A percentile compares a stretch with the other conserved stretches of the same genome.
Evolutionary conservation across 192 early-diverging fungal genomes (phyloP).

Genomic region (Funneliformis mosseae): DNA sequence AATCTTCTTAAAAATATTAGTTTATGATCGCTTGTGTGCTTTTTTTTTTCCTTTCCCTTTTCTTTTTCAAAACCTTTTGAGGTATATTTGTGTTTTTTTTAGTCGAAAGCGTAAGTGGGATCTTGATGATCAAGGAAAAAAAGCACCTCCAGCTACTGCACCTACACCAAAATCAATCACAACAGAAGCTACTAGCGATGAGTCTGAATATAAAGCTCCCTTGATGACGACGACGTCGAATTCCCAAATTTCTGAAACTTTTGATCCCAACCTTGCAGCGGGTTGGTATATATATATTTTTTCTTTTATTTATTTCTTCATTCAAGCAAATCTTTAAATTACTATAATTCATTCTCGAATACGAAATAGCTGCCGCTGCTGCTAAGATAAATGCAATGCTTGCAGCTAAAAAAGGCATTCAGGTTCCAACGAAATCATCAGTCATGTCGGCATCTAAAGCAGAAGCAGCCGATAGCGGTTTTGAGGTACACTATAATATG

Average conservation of each 20-base stretch:
- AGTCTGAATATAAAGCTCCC: neutral
- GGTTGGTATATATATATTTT: slow-evolving; percentile 1
- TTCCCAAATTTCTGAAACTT: neutral
- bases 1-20: neutral
- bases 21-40: neutral
- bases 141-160: slow-evolving; percentile 23
- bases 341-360: neutral
- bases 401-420: slow-evolving; percentile 55
- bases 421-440: slow-evolving; percentile 30
- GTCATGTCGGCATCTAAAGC: slow-evolving; percentile 5
- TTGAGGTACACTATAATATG: slow-evolving; percentile 9
- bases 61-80: neutral
- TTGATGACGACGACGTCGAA: neutral
- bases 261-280: slow-evolving; percentile 26
- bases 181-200: slow-evolving; percentile 11
- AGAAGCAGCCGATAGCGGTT: neutral
- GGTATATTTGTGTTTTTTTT: neutral
- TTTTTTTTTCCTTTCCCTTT: too few species aligned
- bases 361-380: slow-evolving; percentile 47
- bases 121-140: slow-evolving; percentile 45
- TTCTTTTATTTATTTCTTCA: neutral
- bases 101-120: slow-evolving; percentile 49
- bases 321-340: neutral
- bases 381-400: slow-evolving; percentile 60
- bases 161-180: slow-evolving; percentile 28